A percentile compares a stretch with the other conserved stretches of the same genome.
These are phyloP conservation scores for Primulina eburnea DNA, from an alignment of 257 asterid genomes.

Conservation along the genomic window DNA sequence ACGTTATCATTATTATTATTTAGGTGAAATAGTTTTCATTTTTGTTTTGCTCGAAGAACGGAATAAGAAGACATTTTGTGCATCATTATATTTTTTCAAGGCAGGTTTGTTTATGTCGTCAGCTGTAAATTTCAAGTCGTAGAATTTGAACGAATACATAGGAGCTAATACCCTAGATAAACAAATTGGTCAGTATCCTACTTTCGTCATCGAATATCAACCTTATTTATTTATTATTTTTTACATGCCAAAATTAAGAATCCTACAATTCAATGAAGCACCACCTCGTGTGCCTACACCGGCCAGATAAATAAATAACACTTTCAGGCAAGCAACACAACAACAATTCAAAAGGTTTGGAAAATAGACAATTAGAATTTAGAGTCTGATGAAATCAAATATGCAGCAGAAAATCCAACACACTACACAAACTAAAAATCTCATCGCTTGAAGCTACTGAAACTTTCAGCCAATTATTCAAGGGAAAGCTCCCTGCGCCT, in stretches of 20 bases:
- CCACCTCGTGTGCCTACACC: not conserved
- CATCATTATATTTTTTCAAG: too few species aligned
- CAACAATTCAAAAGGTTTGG: conserved; percentile 8
- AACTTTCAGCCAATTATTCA: conserved; percentile 18
- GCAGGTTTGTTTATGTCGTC: not conserved
- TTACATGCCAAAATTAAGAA: too few species aligned
- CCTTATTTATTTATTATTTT: too few species aligned
- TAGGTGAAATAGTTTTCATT: not conserved
- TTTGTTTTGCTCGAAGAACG: not conserved
- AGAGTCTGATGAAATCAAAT: conserved; percentile 10
- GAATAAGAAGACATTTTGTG: too few species aligned
- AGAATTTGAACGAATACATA: not conserved
- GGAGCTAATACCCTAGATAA: not conserved
- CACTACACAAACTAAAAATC: conserved; percentile 21
- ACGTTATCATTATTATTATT: too few species aligned
- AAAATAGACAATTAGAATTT: conserved; percentile 2
- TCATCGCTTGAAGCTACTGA: not conserved
- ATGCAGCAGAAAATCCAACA: conserved; percentile 6
- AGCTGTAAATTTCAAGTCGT: not conserved
- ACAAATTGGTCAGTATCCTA: not conserved
- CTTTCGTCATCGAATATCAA: not conserved
- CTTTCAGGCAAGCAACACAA: not conserved
- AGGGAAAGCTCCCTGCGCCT: conserved; percentile 37
- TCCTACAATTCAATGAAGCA: not conserved
- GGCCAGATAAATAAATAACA: not conserved